phyloP scores from a whole-genome alignment of 2,329 filamentous ascomycete genomes.

The Tolypocladium pustulatum region DNA sequence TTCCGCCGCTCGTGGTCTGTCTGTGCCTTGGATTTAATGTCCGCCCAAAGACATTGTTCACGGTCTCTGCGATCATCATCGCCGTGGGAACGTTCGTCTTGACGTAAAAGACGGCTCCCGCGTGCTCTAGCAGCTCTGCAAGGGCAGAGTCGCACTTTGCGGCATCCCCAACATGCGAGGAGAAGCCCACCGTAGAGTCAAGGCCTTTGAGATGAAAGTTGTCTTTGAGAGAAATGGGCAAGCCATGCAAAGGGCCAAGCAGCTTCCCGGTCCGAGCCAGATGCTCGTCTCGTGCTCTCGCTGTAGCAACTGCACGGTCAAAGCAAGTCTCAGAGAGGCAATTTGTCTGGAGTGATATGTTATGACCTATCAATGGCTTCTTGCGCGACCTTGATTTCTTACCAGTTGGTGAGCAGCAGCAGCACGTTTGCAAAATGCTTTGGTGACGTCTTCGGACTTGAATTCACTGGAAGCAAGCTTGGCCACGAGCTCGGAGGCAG shows the following conservation, averaged over 20 bases:
- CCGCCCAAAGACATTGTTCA: constrained; percentile 55
- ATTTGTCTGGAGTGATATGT: constrained; percentile 26
- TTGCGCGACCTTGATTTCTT: constrained; percentile 18
- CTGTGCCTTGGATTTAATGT: constrained; percentile 53
- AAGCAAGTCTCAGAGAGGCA: constrained; percentile 46
- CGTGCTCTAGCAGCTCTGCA: constrained; percentile 28
- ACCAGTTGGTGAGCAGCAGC: constrained; percentile 46
- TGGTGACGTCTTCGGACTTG: constrained; percentile 27
- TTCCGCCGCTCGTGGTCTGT: constrained; percentile 50
- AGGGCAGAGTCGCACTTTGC: constrained; percentile 31
- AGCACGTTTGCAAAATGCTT: constrained; percentile 44
- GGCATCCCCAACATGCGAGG: constrained; percentile 48
- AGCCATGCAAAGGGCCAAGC: constrained; percentile 53
- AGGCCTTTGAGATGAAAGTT: constrained; percentile 53
- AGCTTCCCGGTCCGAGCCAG: constrained; percentile 33
- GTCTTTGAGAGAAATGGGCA: constrained; percentile 60
- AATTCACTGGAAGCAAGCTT: constrained; percentile 24
- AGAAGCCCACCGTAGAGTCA: constrained; percentile 54
- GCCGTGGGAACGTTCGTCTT: constrained; percentile 51
- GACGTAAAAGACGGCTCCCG: constrained; percentile 44
- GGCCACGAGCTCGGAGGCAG: constrained; percentile 27
- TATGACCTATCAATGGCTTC: constrained; percentile 13
- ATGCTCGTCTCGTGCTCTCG: constrained; percentile 38
- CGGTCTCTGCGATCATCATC: constrained; percentile 59
- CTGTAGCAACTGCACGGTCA: constrained; percentile 36